Conservation (phyloP, 2,329 filamentous ascomycete genomes). For the Coleophoma eucalyptorum region DNA sequence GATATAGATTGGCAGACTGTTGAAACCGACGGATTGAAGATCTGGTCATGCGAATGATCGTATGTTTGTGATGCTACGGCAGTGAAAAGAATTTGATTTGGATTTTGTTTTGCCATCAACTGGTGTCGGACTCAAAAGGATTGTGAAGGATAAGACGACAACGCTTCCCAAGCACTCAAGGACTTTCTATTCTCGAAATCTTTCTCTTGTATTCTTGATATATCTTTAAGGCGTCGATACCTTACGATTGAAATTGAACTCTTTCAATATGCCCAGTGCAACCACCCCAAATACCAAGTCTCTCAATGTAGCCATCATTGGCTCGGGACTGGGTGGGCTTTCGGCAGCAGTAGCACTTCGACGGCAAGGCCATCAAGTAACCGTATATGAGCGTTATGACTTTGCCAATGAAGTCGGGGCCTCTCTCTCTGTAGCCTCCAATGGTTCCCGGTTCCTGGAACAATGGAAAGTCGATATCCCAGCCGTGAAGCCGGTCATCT, state of each 20-base stretch:
- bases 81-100: too few relatives aligned
- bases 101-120: too few relatives aligned
- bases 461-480: constrained; percentile 62
- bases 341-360: constrained; percentile 44
- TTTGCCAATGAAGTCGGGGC: constrained; percentile 65
- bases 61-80: too few relatives aligned
- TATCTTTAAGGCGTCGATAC: too few relatives aligned
- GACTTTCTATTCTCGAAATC: too few relatives aligned
- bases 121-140: too few relatives aligned
- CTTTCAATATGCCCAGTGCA: neutral
- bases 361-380: constrained; percentile 48
- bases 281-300: neutral
- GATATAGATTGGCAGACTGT: too few relatives aligned
- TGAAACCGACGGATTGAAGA: too few relatives aligned
- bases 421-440: constrained; percentile 63
- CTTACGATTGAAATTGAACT: neutral
- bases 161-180: too few relatives aligned
- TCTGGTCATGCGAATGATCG: too few relatives aligned
- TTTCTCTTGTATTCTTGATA: too few relatives aligned
- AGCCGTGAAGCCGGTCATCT: constrained; percentile 60
- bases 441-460: constrained; percentile 64
- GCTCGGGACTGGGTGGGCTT: constrained; percentile 46
- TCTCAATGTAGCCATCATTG: neutral
- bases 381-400: constrained; percentile 61
- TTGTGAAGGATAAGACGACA: too few relatives aligned